Percentiles rank a stretch among this genome's conserved stretches.
Evolutionary conservation across 352 stramenopile species (phyloP).

Genomic region (Plasmopara muralis): DNA sequence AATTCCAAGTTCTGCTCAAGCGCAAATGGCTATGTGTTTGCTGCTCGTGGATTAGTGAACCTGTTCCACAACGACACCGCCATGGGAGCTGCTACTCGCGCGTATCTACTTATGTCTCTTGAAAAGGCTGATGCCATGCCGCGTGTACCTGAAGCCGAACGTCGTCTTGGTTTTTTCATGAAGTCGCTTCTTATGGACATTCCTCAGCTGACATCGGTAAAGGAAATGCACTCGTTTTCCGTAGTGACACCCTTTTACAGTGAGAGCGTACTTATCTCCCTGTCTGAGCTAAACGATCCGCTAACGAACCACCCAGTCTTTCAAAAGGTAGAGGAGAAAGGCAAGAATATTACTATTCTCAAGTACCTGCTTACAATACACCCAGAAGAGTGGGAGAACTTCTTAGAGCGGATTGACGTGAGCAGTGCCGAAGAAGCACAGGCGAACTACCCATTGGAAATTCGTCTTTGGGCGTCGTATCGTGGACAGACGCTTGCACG

Average conservation of each 20-base stretch:
- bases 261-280: slow-evolving; percentile 61
- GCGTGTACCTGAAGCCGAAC: slow-evolving; percentile 57
- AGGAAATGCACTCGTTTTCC: slow-evolving; percentile 79
- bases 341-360: slow-evolving; percentile 77
- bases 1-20: slow-evolving; percentile 73
- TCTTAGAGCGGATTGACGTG: slow-evolving; percentile 68
- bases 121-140: slow-evolving; percentile 68
- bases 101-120: slow-evolving; percentile 63
- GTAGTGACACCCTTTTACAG: slow-evolving; percentile 77
- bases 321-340: slow-evolving; percentile 61
- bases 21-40: slow-evolving; percentile 73
- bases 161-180: slow-evolving; percentile 77
- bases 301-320: slow-evolving; percentile 70
- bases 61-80: slow-evolving; percentile 69
- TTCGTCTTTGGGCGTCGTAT: slow-evolving; percentile 72
- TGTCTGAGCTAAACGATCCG: slow-evolving; percentile 59
- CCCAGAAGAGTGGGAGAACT: slow-evolving; percentile 74
- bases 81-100: slow-evolving; percentile 70
- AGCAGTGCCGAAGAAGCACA: slow-evolving; percentile 54
- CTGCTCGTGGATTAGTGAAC: slow-evolving; percentile 65
- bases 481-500: slow-evolving; percentile 67
- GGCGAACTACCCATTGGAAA: slow-evolving; percentile 55
- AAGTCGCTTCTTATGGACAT: slow-evolving; percentile 78
- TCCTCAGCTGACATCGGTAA: slow-evolving; percentile 57
- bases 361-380: slow-evolving; percentile 79